Percentiles rank a stretch among this genome's conserved stretches.
Evolutionary conservation across 2,329 filamentous ascomycete genomes (phyloP).

Genomic region (Monilinia laxa): DNA sequence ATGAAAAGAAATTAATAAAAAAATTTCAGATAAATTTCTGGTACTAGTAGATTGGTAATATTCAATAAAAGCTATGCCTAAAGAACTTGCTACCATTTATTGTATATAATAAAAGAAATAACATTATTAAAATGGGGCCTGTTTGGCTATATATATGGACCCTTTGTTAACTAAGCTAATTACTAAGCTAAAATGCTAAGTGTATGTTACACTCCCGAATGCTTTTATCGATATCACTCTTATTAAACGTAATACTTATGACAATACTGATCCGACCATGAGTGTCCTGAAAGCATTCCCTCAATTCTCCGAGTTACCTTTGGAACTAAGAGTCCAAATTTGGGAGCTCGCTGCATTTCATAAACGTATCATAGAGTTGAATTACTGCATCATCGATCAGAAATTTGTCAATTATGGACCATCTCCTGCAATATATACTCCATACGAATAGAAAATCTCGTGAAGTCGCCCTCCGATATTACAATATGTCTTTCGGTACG

Average conservation of each 20-base stretch:
- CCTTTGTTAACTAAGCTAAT: too few relatives aligned
- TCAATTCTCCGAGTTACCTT: constrained; percentile 1
- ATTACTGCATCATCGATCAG: constrained; percentile 18
- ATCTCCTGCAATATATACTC: constrained; percentile 23
- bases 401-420: constrained; percentile 8
- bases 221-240: neutral
- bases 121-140: too few relatives aligned
- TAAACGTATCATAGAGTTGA: constrained; percentile 18
- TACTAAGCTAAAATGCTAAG: too few relatives aligned
- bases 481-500: constrained; percentile 22
- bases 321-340: constrained; percentile 11
- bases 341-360: constrained; percentile 13
- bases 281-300: neutral
- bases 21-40: too few relatives aligned
- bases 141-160: too few relatives aligned
- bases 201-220: too few relatives aligned
- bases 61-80: too few relatives aligned
- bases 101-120: too few relatives aligned
- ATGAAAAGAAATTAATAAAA: too few relatives aligned
- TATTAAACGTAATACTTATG: neutral
- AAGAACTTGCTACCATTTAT: too few relatives aligned
- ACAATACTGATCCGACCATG: constrained; percentile 7
- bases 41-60: too few relatives aligned
- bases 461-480: constrained; percentile 12
- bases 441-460: constrained; percentile 24